These are phyloP conservation scores for Mycena citricolor DNA, from an alignment of 1,284 basidiomycete genomes.

Conservation along the genomic window DNA sequence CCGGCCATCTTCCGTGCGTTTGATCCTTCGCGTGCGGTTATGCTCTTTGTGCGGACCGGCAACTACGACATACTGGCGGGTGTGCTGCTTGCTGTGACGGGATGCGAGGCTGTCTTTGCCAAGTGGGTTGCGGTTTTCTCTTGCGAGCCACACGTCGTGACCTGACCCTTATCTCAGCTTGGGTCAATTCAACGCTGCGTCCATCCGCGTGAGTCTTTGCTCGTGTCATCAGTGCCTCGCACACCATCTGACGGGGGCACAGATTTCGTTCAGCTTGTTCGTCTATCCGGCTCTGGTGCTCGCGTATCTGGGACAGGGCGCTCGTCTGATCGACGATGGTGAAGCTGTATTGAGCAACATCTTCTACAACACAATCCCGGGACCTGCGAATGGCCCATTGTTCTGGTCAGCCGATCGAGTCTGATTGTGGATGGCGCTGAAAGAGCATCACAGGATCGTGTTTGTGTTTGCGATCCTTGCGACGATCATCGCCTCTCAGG, in stretches of 20 bases:
- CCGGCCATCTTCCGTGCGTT: constrained; percentile 67
- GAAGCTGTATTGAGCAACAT: constrained; percentile 50
- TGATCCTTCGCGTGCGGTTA: constrained; percentile 63
- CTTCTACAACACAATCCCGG: constrained; percentile 67
- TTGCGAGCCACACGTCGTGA: neutral
- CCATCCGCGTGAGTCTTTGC: constrained; percentile 44
- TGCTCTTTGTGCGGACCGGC: constrained; percentile 63
- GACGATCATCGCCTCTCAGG: constrained; percentile 63
- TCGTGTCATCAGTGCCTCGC: neutral
- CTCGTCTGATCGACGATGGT: constrained; percentile 53
- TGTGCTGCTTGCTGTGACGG: constrained; percentile 62
- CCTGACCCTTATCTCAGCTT: constrained; percentile 38
- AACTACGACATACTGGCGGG: constrained; percentile 64
- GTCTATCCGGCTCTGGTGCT: constrained; percentile 64
- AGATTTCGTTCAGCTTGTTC: constrained; percentile 52
- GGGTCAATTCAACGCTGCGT: constrained; percentile 62
- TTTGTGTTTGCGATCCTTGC: constrained; percentile 64
- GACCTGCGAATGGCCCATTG: constrained; percentile 46
- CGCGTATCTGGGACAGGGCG: constrained; percentile 71
- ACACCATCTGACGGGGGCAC: constrained; percentile 18
- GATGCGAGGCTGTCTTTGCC: constrained; percentile 69
- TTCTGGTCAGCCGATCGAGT: constrained; percentile 44
- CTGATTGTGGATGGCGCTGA: neutral
- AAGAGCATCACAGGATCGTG: constrained; percentile 44
- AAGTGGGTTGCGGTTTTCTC: constrained; percentile 49